Evolutionary conservation across 1,284 basidiomycete genomes (phyloP).

Genomic region (Rugiboletus extremiorientalis): DNA sequence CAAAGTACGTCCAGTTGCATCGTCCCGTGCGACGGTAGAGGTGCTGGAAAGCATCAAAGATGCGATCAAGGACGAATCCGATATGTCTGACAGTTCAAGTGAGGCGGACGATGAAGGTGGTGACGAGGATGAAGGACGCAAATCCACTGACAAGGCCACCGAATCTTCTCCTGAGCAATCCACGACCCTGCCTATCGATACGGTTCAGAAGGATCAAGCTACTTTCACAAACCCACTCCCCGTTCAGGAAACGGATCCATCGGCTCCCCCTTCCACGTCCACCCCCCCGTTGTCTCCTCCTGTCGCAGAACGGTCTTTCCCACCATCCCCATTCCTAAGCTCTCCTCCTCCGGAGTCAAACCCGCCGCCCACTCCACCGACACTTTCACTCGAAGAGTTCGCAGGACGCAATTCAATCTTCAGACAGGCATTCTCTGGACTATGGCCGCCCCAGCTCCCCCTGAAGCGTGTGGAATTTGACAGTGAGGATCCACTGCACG

Average conservation of each 20-base stretch:
- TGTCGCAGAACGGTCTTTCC: slow-evolving; percentile 38
- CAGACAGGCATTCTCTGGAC: slow-evolving; percentile 75
- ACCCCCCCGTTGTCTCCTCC: slow-evolving; percentile 36
- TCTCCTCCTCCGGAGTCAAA: slow-evolving; percentile 41
- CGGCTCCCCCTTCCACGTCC: slow-evolving; percentile 17
- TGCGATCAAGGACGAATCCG: slow-evolving; percentile 87
- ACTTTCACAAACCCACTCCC: slow-evolving; percentile 8
- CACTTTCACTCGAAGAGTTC: slow-evolving; percentile 54
- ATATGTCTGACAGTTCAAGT: slow-evolving; percentile 74
- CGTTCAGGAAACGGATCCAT: slow-evolving; percentile 17
- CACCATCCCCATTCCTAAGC: slow-evolving; percentile 55
- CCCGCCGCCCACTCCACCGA: slow-evolving; percentile 50
- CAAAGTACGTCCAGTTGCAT: slow-evolving; percentile 90
- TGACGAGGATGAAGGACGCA: slow-evolving; percentile 58
- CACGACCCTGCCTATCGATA: slow-evolving; percentile 25
- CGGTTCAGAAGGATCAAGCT: slow-evolving; percentile 10
- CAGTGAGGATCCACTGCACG: slow-evolving; percentile 63
- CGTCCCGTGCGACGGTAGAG: slow-evolving; percentile 87
- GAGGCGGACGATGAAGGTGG: slow-evolving; percentile 89
- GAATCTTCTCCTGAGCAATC: slow-evolving; percentile 41
- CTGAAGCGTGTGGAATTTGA: slow-evolving; percentile 52
- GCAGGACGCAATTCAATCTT: slow-evolving; percentile 74
- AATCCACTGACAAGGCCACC: slow-evolving; percentile 27
- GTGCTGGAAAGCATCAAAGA: slow-evolving; percentile 91
- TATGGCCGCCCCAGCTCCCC: slow-evolving; percentile 62